Base-by-base conservation (phyloP, 2,329 filamentous ascomycete species). In the Colletotrichum godetiae region DNA sequence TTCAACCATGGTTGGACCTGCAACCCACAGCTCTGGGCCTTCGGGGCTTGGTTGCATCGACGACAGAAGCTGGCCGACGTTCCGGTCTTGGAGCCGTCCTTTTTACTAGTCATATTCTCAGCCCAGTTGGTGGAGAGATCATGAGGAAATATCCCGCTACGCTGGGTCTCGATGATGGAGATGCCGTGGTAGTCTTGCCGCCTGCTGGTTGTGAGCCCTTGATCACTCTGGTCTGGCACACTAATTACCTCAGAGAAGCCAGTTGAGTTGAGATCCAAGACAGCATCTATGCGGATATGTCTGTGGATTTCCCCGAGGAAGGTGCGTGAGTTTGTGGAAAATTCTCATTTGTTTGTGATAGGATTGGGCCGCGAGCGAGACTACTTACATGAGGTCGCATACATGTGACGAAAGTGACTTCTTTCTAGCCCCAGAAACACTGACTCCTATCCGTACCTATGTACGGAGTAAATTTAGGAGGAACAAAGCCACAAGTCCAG, bases 101-200 rank as follows among this genome's bases (percentile, higher is more conserved):
- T 27, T 27, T 22, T n/a, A 37, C 24, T 37, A 22, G 27, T 15
- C 27, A 24, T 64, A 59, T 63, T 37, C 27, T 55, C 64, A 68
- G 58, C 58, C 42, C 62, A 27, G 65, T 61, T 67, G 57, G 63
- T 67, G 63, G 57, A 61, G n/a, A 61, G 56, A 62, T 52, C n/a
- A 27, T 49, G 29, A 61, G 55, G 56, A 19, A 33, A 29, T 12
- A n/a, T n/a, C 19, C 11, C 19, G 35, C 33, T 19, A 52, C 24
- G 31, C 42, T 42, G 55, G 64, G 27, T 29, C 15, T 53, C 35
- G 37, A 29, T 29, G 42, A 35, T 53, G 29, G 24, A 24, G 7
- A 24, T 37, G 29, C 57, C n/a, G n/a, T 31, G n/a, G 27, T 13
- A 49, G 57, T 35, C 27, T 62, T 55, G n/a, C 35, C 22, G 61